Conservation (phyloP, 2,329 filamentous ascomycete genomes). For the Talaromyces atroroseus region DNA sequence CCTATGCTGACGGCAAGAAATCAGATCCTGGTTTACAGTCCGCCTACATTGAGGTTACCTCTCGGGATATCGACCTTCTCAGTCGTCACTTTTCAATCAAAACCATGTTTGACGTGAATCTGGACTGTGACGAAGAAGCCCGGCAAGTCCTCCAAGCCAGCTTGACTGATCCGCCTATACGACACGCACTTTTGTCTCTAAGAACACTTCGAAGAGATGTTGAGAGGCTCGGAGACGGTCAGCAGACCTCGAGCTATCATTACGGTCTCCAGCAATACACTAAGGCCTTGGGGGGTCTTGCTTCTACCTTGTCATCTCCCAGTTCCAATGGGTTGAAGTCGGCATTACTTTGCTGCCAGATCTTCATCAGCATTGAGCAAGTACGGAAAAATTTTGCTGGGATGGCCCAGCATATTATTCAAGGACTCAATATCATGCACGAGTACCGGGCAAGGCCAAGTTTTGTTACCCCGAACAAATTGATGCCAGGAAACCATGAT, state of each 20-base stretch:
- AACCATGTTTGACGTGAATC: slow-evolving; percentile 5
- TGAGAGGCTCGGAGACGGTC: slow-evolving; percentile 3
- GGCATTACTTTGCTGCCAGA: slow-evolving; percentile 11
- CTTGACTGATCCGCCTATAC: slow-evolving; percentile 8
- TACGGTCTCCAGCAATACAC: slow-evolving; percentile 10
- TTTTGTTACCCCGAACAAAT: background rate
- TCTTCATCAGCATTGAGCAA: slow-evolving; percentile 14
- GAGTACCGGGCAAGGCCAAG: slow-evolving; percentile 7
- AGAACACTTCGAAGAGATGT: slow-evolving; percentile 8
- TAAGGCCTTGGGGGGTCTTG: slow-evolving; percentile 2
- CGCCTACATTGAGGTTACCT: background rate
- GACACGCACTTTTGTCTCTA: slow-evolving; percentile 9
- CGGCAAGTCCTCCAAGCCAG: slow-evolving; percentile 8
- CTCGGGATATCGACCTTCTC: slow-evolving; percentile 6
- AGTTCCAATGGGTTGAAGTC: slow-evolving; percentile 2
- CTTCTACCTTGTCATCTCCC: slow-evolving; percentile 7
- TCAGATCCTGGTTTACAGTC: background rate
- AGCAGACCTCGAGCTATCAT: background rate
- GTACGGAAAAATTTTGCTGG: slow-evolving; percentile 1
- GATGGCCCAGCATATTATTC: slow-evolving; percentile 10
- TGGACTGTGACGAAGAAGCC: slow-evolving; percentile 10
- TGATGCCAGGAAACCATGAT: background rate
- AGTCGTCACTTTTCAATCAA: slow-evolving; percentile 10
- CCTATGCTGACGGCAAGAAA: background rate
- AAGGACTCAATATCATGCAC: slow-evolving; percentile 10